A percentile compares a stretch with the other conserved stretches of the same genome.
phyloP scores from a whole-genome alignment of 345 rosid species.

The Citrus sinensis region DNA sequence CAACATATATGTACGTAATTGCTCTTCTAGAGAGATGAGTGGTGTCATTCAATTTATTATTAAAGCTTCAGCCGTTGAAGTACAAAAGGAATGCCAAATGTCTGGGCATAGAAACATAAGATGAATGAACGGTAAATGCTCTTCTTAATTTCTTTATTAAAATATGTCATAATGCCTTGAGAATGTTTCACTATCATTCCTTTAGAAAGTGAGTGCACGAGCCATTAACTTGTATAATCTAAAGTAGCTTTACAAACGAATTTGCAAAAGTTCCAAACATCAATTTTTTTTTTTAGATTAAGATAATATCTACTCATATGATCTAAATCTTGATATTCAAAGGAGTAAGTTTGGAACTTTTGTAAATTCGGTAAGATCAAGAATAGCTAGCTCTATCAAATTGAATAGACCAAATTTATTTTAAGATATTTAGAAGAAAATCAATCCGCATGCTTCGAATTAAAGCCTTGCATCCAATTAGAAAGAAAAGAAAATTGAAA shows the following conservation, averaged over 20 bases:
- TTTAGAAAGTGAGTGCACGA: slow-evolving; percentile 4
- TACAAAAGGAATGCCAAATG: not conserved
- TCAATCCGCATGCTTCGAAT: too few relatives aligned
- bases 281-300: not conserved
- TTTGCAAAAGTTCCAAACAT: slow-evolving; percentile 12
- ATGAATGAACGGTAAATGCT: not conserved
- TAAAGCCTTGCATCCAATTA: not conserved
- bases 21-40: not conserved
- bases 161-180: not conserved
- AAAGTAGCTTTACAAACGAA: slow-evolving; percentile 11
- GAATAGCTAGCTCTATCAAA: too few relatives aligned
- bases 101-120: not conserved
- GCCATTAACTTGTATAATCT: not conserved
- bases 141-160: not conserved
- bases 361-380: too few relatives aligned
- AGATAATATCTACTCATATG: not conserved
- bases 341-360: not conserved
- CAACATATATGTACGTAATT: too few relatives aligned
- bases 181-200: not conserved
- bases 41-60: not conserved
- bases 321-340: not conserved
- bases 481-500: not conserved
- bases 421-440: too few relatives aligned
- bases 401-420: too few relatives aligned
- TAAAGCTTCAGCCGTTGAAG: not conserved